Evolutionary conservation across 768 basidiomycete species (phyloP), one percentile per base, ranked within the genome.

Genomic region (Phanerochaete sordida): DNA sequence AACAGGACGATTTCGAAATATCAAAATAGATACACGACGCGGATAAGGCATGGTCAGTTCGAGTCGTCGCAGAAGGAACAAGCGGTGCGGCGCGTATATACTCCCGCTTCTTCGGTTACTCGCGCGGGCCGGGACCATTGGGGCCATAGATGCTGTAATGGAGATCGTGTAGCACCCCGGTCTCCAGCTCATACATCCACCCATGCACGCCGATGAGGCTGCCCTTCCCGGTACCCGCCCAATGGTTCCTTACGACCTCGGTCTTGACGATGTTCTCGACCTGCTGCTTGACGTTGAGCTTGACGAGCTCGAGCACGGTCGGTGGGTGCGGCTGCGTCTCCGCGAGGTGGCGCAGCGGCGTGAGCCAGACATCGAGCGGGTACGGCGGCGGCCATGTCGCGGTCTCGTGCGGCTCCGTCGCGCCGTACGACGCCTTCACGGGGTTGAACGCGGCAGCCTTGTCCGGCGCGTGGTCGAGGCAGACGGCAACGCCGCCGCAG

Each of bases 401-500:
- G 13, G 53, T 48, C 37, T 56, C 44, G 15, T n/a, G 12, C 12
- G 59, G 46, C 26, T 61, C 54, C 23, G 15, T 54, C 16, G 57
- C 39, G 24, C 30, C 24, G 49, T 28, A 44, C 9, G 23, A 21
- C n/a, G 30, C 46, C 21, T 54, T 43, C 13, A 21, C 31, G 31
- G 37, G 23, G 53, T 54, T 54, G 54, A 61, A 61, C 28, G 53
- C 54, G 19, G 23, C 13, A 8, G 46, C 46, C 26, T 49, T 61
- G 28, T 61, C 54, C 16, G 45, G 47, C 21, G 58, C 57, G 23
- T 63, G 45, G 43, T 62, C 61, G 50, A 58, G 24, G 37, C 62
- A 63, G 3, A 56, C 57, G 16, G 57, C 58, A n/a, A 55, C 58
- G 33, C 62, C 62, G 23, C 62, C 62, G 31, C 62, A 63, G 24